Evolutionary conservation across 129 eudicot species (phyloP), one percentile per base, ranked within the genome.

Genomic region (Silybum marianum): DNA sequence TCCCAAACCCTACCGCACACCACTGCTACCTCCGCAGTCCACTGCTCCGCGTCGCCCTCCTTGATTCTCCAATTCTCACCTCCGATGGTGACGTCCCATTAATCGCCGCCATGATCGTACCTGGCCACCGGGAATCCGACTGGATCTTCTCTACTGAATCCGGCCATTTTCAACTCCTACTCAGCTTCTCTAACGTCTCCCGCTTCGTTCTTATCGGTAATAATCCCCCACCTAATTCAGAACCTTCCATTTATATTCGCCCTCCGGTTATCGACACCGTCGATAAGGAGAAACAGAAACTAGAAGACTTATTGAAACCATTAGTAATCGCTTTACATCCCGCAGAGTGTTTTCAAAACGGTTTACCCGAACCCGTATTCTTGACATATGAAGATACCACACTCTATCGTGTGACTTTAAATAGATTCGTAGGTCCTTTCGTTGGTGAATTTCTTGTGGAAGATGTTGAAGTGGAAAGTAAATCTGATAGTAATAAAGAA

Each of bases 381-480:
- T 72, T 91, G 74, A 85, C 65, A 16, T 93, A 89, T 40, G 98
- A 91, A 76, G 97, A 95, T 81, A 90, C 82, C 24, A 88, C 90
- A 76, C 19, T 89, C 46, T 72, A 73, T 69, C 78, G 89, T 80
- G 85, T 87, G 23, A 69, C 90, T 8, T 21, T 96, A 73, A 89
- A 84, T 65, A 80, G 79, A 24, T 87, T 83, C 69, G 83, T 73
- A 26, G 98, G 99, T 24, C 36, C 85, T 34, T 28, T 77, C 42
- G 98, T 93, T 13, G 99, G 99, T 60, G 92, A 93, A 54, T 87
- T 91, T 90, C 42, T 93, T 81, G 85, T 93, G 10, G 99, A 96
- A 48, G 90, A 96, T 86, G 98, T 93, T 68, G 91, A 88, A 81
- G 19, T 93, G 39, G 89, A 85, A 74, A 30, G 9, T 28, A 72